Base-by-base conservation (phyloP, 345 rosid species). In the Eucalyptus sp. region DNA sequence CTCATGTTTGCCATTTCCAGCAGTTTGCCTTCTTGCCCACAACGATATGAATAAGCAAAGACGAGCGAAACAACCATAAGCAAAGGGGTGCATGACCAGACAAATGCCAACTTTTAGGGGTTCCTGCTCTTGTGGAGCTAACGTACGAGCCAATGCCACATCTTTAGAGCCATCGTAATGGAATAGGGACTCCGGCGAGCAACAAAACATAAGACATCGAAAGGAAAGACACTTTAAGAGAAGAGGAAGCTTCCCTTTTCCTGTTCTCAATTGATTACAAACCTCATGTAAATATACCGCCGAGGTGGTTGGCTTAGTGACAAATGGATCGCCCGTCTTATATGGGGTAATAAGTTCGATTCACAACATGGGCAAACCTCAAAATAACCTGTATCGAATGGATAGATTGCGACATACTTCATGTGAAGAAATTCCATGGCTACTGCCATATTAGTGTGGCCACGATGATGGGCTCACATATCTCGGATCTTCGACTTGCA, bases 401-500 rank as follows among this genome's bases (percentile, higher is more conserved):
- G 9, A 0, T 5, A 11, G 0, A 60, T 27, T 60, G 31, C 4
- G 2, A 25, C 31, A 11, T 60, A 27, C 2, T 27, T 58, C 62
- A 22, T 20, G 62, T 25, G 0, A 60, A 25, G 29, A 27, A 60
- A 27, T 29, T 60, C 14, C 76, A 13, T 5, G 4, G 9, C 13
- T 16, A 12, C 24, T 8, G 3, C 6, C 16, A 31, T 68, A 15
- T 68, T 31, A 31, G 41, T 31, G 22, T 10, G 12, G 81, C 13
- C 2, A 43, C 13, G 2, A 16, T 17, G 22, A 66, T 8, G 22
- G 41, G 43, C 43, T 31, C 22, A 9, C 37, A 16, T 15, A 31
- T 33, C 11, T 68, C 22, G 14, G 4, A 37, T 10, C 44, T 71
- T 33, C 1, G 25, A 37, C 2, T 8, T 4, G 1, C 4, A 3